A percentile compares a stretch with the other conserved stretches of the same genome.
Conservation (phyloP, 768 basidiomycete species). For the Suillus decipiens region DNA sequence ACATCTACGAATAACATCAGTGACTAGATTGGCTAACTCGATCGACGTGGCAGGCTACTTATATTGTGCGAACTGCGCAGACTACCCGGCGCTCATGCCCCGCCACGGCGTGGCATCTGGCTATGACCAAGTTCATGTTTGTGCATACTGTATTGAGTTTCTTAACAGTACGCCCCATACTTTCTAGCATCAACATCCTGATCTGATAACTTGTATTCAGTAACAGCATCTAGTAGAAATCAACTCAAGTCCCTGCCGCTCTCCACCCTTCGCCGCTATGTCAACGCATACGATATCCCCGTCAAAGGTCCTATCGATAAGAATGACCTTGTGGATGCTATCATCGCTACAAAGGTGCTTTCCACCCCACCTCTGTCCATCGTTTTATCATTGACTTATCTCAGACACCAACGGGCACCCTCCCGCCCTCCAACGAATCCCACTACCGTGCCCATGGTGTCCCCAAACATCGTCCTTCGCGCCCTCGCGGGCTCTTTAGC, state of each 20-base stretch:
- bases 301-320: slow-evolving; percentile 70
- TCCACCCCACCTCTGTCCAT: background rate
- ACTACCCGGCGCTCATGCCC: slow-evolving; percentile 81
- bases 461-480: slow-evolving; percentile 15
- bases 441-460: slow-evolving; percentile 33
- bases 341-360: slow-evolving; percentile 53
- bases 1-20: slow-evolving; percentile 1
- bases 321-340: slow-evolving; percentile 72
- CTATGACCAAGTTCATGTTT: slow-evolving; percentile 67
- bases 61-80: slow-evolving; percentile 74
- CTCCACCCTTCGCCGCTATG: slow-evolving; percentile 66
- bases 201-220: slow-evolving; percentile 37
- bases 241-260: slow-evolving; percentile 59
- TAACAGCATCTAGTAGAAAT: slow-evolving; percentile 65
- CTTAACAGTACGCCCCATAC: slow-evolving; percentile 52
- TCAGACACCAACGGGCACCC: slow-evolving; percentile 63
- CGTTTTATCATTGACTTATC: background rate
- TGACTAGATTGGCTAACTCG: background rate
- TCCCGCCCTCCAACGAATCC: slow-evolving; percentile 61
- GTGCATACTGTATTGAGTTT: slow-evolving; percentile 72
- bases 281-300: slow-evolving; percentile 67
- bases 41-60: slow-evolving; percentile 51
- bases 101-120: slow-evolving; percentile 51
- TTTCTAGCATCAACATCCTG: background rate
- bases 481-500: background rate